Base-by-base conservation (phyloP, 2,329 filamentous ascomycete genomes). In the Pseudogymnoascus sp. region DNA sequence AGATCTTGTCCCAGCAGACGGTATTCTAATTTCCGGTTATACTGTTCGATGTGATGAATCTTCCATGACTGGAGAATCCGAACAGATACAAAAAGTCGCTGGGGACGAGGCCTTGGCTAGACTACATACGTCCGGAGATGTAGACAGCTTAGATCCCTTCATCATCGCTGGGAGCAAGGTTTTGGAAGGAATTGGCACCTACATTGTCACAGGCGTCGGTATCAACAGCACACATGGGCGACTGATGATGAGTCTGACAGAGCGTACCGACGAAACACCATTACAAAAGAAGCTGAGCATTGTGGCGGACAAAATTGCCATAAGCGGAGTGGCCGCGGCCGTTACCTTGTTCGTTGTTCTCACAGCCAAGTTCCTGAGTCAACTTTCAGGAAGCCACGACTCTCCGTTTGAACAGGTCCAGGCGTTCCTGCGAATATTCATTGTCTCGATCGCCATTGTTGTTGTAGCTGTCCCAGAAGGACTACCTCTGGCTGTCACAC, bases 241-340 rank as follows among this genome's bases (percentile, higher is more conserved):
- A 69, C 91, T 87, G 2, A 83, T 93, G 77, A 88, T 93, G 83
- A 89, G 89, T 40, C 77, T 93, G 9, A 85, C 88, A 66, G 88
- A 90, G 68, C 87, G 91, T 66, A 85, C 87, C 63, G 87, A 93
- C 71, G 88, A 89, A 23, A 93, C 90, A 1, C 90, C 90, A 2
- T 75, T 93, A 7, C 90, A 93, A 73, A 86, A 83, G 3, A 93
- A 92, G 74, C 78, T 93, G 64, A 91, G 92, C 67, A 80, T 86
- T 3, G 79, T 93, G n/a, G 90, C 90, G 5, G 89, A 91, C 69
- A 89, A 91, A 70, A 91, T 93, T 69, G 87, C 87, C n/a, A 89
- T 89, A 71, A 80, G 89, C 42, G 87, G 87, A 75, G 85, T 87
- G 67, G 84, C 84, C 65, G 87, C 90, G 49, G 90, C 89, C 61